Conservation (phyloP, 176 grass and related monocot species). For the barley (Hordeum vulgare) region MorexV3_pseudomolecules_assembly NC_058519.1:578746893-578747392, state of each 20-base stretch:
- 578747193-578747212: constrained; percentile 47
- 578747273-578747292: background rate
- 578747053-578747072: constrained; percentile 48
- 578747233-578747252: constrained; percentile 25
- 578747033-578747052: constrained; percentile 78
- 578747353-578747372: constrained; percentile 16
- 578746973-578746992: constrained; percentile 59
- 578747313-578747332: no score
- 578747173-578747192: constrained; percentile 37
- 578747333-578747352: constrained; percentile 19
- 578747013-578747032: constrained; percentile 74
- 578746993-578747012: constrained; percentile 52
- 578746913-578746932: background rate
- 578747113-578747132: constrained; percentile 2
- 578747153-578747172: constrained; percentile 68
- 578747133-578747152: constrained; percentile 44
- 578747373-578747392: constrained; percentile 59
- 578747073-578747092: constrained; percentile 42
- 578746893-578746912: background rate
- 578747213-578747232: constrained; percentile 44
- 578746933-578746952: constrained; percentile 34
- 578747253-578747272: constrained; percentile 11
- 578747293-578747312: background rate
- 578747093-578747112: constrained; percentile 48
- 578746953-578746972: constrained; percentile 43